These are phyloP conservation scores for Schrenkiella parvula DNA, from an alignment of 345 rosid species.

Conservation along the genomic window DNA sequence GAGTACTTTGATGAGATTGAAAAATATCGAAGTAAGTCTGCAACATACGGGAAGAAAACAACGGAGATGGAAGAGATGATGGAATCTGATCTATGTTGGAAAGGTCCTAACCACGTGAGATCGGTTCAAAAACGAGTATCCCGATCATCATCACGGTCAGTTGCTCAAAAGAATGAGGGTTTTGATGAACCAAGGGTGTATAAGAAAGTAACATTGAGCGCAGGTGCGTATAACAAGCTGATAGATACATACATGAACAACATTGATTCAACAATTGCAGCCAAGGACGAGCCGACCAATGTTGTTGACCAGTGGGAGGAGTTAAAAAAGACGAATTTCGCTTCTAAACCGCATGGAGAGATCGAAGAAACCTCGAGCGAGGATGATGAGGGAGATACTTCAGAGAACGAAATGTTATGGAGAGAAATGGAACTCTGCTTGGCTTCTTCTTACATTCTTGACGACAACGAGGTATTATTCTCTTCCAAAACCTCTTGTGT, in stretches of 20 bases:
- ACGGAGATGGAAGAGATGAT: conserved; percentile 44
- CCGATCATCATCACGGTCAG: conserved; percentile 9
- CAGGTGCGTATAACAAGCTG: conserved; percentile 67
- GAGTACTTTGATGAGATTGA: conserved; percentile 25
- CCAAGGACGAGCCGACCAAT: conserved; percentile 47
- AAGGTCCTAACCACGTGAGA: conserved; percentile 32
- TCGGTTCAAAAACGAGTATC: conserved; percentile 9
- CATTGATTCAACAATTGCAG: conserved; percentile 51
- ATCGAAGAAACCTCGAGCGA: conserved; percentile 29
- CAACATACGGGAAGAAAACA: conserved; percentile 20
- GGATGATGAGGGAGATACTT: conserved; percentile 58
- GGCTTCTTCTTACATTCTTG: conserved; percentile 72
- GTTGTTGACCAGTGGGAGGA: conserved; percentile 70
- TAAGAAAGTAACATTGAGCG: conserved; percentile 54
- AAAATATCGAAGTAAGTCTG: conserved; percentile 27
- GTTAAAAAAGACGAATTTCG: conserved; percentile 45
- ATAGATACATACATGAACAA: conserved; percentile 73
- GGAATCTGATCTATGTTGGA: conserved; percentile 42
- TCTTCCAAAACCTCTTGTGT: background rate
- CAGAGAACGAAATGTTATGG: conserved; percentile 81
- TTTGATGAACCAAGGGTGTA: conserved; percentile 31
- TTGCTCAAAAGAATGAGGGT: conserved; percentile 20
- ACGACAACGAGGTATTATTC: conserved; percentile 64
- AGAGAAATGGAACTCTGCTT: conserved; percentile 77
- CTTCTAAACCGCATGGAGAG: conserved; percentile 21